Evolutionary conservation across 768 basidiomycete species (phyloP), one percentile per base, ranked within the genome.

Genomic region (Suillus bovinus): DNA sequence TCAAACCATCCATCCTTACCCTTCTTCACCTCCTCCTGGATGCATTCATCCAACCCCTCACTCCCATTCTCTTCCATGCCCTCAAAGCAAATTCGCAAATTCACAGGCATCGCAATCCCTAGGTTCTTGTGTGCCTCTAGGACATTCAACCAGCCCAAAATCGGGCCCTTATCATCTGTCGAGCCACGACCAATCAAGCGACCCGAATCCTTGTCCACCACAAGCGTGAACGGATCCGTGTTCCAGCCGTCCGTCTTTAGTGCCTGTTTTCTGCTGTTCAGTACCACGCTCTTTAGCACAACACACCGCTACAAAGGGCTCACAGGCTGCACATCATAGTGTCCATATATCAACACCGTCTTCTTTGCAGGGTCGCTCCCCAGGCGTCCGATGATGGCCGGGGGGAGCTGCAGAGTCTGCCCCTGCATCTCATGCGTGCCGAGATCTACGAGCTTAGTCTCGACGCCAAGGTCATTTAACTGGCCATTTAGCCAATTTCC

Each of bases 21-120:
- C 52, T 83, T 81, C 46, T 83, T 79, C 13, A 86, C 85, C 79
- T 97, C 95, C 54, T 80, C 79, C 63, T 81, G 76, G 64, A 98
- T 93, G 49, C 96, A 84, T 38, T 92, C 91, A 68, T 97, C 95
- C 14, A 98, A 82, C 2, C 95, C 94, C 67, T 93, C 91, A 46
- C 90, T 92, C 6, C 95, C 96, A 64, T 84, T 89, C 79, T 99
- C 96, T 74, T 99, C 96, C 96, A 97, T 99, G 5, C 92, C 96
- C 74, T 99, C 96, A 68, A 99, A 95, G 80, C 91, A 93, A 80
- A 92, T 88, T 66, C 86, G 85, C 60, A 98, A 76, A 72, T 98
- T 97, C 31, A 98, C 93, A 3, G 95, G 95, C 22, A 96, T 82
- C 53, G 86, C 83, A 49, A 86, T 78, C 27, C 84, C 80, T 39